phyloP scores from a whole-genome alignment of 106 monocot species.

The Dendrobium officinale region DNA sequence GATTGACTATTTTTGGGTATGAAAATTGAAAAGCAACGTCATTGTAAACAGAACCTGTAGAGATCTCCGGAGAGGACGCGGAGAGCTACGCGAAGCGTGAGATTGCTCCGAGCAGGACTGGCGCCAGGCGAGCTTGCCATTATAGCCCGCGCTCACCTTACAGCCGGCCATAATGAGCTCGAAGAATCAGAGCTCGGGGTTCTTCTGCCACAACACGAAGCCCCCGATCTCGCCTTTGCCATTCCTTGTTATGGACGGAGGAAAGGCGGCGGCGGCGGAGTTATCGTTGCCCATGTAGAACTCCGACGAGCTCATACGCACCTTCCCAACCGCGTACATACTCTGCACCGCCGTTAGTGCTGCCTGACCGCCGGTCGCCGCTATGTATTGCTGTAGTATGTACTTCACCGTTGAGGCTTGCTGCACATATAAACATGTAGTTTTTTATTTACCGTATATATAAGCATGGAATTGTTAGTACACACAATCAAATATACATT shows the following conservation, averaged over 20 bases:
- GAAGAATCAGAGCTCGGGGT: conserved; percentile 58
- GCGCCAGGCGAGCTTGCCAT: conserved; percentile 59
- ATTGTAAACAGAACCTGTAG: conserved; percentile 27
- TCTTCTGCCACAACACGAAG: conserved; percentile 68
- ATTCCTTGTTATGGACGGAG: not conserved
- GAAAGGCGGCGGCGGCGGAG: not conserved
- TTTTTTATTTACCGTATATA: too few species aligned
- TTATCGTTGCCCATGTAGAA: conserved; percentile 43
- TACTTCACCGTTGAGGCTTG: conserved; percentile 69
- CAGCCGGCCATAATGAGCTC: conserved; percentile 64
- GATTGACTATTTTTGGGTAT: not conserved
- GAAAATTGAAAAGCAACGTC: too few species aligned
- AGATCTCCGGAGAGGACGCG: conserved; percentile 45
- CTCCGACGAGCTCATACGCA: conserved; percentile 60
- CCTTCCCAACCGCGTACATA: conserved; percentile 59
- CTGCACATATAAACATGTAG: conserved; percentile 7
- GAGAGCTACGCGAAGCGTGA: conserved; percentile 47
- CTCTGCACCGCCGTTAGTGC: conserved; percentile 47
- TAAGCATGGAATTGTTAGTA: too few species aligned
- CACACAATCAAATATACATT: too few species aligned
- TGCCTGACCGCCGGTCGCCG: conserved; percentile 60
- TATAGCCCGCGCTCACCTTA: conserved; percentile 65
- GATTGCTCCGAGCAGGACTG: conserved; percentile 52
- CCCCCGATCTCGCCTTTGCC: conserved; percentile 58
- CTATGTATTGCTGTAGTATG: conserved; percentile 65